Conservation (phyloP, 1,284 basidiomycete genomes). For the Schizopora paradoxa region DNA sequence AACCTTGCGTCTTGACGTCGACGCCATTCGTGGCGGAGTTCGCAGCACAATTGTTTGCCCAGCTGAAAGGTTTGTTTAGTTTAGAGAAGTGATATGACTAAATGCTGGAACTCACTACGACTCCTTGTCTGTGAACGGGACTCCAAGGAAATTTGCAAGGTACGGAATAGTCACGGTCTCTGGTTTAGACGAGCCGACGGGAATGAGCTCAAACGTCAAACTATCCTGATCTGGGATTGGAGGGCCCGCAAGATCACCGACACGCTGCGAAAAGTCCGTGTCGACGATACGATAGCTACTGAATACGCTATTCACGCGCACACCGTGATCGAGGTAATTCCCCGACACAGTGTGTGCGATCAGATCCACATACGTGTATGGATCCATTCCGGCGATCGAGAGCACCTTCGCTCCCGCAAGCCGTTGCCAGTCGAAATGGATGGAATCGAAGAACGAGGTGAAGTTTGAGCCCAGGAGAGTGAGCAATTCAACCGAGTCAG, state of each 20-base stretch:
- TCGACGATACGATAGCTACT: conserved; percentile 50
- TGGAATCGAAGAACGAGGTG: conserved; percentile 44
- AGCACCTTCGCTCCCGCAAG: conserved; percentile 56
- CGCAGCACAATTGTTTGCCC: conserved; percentile 55
- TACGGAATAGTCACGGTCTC: conserved; percentile 52
- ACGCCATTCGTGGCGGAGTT: conserved; percentile 50
- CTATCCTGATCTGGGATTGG: conserved; percentile 41
- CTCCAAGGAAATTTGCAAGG: conserved; percentile 43
- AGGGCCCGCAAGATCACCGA: conserved; percentile 56
- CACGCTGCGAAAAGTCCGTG: conserved; percentile 46
- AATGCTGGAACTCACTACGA: conserved; percentile 44
- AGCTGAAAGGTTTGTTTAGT: conserved; percentile 33
- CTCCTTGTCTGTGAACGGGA: conserved; percentile 42
- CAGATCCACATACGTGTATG: conserved; percentile 50
- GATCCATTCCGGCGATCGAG: conserved; percentile 46
- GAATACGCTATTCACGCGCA: conserved; percentile 60
- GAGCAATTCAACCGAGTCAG: conserved; percentile 49
- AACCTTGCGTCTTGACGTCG: conserved; percentile 33
- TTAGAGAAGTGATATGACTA: not conserved
- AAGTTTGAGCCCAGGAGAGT: conserved; percentile 40
- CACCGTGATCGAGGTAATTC: conserved; percentile 58
- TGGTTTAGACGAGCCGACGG: conserved; percentile 38
- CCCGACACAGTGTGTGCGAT: conserved; percentile 55
- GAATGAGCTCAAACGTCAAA: conserved; percentile 43
- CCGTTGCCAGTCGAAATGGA: conserved; percentile 51